A percentile compares a stretch with the other conserved stretches of the same genome.
phyloP scores from a whole-genome alignment of 495 filamentous ascomycete species.

The Podospora comata region DNA sequence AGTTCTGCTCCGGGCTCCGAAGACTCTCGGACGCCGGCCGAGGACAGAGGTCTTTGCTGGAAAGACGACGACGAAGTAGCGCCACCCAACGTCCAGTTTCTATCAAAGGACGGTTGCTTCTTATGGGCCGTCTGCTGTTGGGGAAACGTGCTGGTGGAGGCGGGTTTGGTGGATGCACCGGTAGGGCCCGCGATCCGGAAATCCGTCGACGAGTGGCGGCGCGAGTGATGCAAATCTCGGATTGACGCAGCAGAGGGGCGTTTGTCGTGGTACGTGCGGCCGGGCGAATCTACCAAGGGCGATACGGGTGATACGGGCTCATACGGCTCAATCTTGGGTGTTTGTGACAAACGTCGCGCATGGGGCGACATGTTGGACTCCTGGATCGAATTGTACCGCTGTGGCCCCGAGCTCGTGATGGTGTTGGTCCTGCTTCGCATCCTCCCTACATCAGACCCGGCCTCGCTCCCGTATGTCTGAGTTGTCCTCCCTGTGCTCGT shows the following conservation, averaged over 20 bases:
- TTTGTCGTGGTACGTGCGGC: slow-evolving; percentile 46
- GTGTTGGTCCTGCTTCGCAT: slow-evolving; percentile 48
- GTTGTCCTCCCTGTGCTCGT: slow-evolving; percentile 44
- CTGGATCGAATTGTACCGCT: slow-evolving; percentile 45
- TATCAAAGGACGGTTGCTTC: slow-evolving; percentile 85
- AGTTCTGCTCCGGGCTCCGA: slow-evolving; percentile 32
- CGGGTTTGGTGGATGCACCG: slow-evolving; percentile 33
- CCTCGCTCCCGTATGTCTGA: slow-evolving; percentile 52
- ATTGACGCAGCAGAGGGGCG: slow-evolving; percentile 79
- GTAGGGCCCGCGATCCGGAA: slow-evolving; percentile 46
- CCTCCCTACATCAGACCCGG: slow-evolving; percentile 48
- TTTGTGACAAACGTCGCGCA: slow-evolving; percentile 44
- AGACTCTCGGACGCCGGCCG: slow-evolving; percentile 44
- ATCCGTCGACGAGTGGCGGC: slow-evolving; percentile 85
- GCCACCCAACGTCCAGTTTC: slow-evolving; percentile 77
- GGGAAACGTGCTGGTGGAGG: slow-evolving; percentile 35
- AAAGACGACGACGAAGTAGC: slow-evolving; percentile 37
- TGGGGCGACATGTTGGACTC: slow-evolving; percentile 40
- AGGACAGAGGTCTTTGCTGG: slow-evolving; percentile 37
- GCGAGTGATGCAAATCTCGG: slow-evolving; percentile 77
- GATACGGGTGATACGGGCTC: slow-evolving; percentile 43
- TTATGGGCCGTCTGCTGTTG: slow-evolving; percentile 52
- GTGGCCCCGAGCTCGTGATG: slow-evolving; percentile 77
- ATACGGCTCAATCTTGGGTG: slow-evolving; percentile 40
- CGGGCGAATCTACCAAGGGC: slow-evolving; percentile 55